Evolutionary conservation across 306 rosid species (phyloP).

Genomic region (Vigna angularis): DNA sequence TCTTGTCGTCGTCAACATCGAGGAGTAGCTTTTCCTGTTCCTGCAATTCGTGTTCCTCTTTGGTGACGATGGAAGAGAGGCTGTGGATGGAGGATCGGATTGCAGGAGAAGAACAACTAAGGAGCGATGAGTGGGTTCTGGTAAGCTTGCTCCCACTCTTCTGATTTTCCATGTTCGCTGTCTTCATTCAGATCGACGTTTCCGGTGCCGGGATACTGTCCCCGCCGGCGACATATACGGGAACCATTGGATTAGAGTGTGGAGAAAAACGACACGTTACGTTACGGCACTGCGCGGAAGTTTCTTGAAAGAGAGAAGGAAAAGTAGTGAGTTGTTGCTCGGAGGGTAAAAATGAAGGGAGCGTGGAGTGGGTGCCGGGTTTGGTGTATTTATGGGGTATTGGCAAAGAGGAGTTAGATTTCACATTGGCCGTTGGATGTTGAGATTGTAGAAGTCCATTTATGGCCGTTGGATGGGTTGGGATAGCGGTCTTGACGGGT

Average conservation of each 20-base stretch:
- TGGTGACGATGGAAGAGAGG: conserved; percentile 66
- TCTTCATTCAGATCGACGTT: background rate
- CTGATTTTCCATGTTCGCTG: conserved; percentile 68
- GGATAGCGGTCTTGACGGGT: conserved; percentile 52
- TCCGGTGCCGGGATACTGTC: conserved; percentile 62
- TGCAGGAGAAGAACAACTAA: conserved; percentile 84
- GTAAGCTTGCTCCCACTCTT: conserved; percentile 78
- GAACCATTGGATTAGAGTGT: background rate
- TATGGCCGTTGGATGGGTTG: conserved; percentile 42
- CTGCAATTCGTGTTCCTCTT: conserved; percentile 48
- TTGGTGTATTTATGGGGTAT: conserved; percentile 50
- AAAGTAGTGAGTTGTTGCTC: background rate
- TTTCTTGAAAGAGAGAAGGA: background rate
- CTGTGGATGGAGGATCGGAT: conserved; percentile 94
- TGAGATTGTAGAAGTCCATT: background rate
- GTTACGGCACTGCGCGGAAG: background rate
- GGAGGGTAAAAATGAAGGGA: conserved; percentile 37
- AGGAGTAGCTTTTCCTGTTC: background rate
- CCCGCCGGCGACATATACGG: conserved; percentile 64
- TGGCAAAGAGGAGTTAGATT: conserved; percentile 47
- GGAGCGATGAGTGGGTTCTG: conserved; percentile 88
- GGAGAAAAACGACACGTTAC: background rate
- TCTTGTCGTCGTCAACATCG: conserved; percentile 51
- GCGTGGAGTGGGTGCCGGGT: conserved; percentile 45
- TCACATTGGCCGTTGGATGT: conserved; percentile 53